phyloP scores from a whole-genome alignment of 2,329 filamentous ascomycete genomes.

The Aspergillaceae sp. region DNA sequence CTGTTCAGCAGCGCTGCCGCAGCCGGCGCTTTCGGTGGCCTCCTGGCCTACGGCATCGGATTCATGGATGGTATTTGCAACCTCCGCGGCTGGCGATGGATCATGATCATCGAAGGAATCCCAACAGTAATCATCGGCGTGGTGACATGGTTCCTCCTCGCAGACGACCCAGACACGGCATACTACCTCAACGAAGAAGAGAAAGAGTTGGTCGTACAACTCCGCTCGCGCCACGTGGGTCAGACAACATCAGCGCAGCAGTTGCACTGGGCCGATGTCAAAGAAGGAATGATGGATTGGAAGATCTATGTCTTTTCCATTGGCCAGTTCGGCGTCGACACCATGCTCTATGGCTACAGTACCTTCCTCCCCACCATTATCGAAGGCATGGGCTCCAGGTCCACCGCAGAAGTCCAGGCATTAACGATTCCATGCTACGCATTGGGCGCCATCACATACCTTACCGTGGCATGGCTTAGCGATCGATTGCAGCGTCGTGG shows the following conservation, averaged over 20 bases:
- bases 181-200: slow-evolving; percentile 54
- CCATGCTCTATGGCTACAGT: slow-evolving; percentile 69
- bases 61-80: slow-evolving; percentile 61
- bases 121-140: slow-evolving; percentile 50
- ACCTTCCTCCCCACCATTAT: slow-evolving; percentile 77
- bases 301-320: slow-evolving; percentile 63
- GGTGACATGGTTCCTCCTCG: slow-evolving; percentile 50
- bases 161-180: slow-evolving; percentile 58
- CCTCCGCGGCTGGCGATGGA: slow-evolving; percentile 62
- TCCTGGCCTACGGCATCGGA: slow-evolving; percentile 65
- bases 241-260: slow-evolving; percentile 43
- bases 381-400: slow-evolving; percentile 56
- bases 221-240: slow-evolving; percentile 44
- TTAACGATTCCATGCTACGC: slow-evolving; percentile 73
- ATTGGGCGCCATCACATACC: slow-evolving; percentile 61
- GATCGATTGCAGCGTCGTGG: slow-evolving; percentile 60
- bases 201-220: slow-evolving; percentile 46
- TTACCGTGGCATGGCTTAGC: slow-evolving; percentile 56
- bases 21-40: slow-evolving; percentile 62
- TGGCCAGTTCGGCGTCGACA: slow-evolving; percentile 64
- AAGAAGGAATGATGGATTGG: slow-evolving; percentile 62
- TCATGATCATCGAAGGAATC: slow-evolving; percentile 54
- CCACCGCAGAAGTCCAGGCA: slow-evolving; percentile 59
- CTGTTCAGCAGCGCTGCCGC: slow-evolving; percentile 58
- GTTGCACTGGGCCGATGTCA: slow-evolving; percentile 56